Base-by-base conservation (phyloP, 1,284 basidiomycete species). In the Albatrellus sp. region DNA sequence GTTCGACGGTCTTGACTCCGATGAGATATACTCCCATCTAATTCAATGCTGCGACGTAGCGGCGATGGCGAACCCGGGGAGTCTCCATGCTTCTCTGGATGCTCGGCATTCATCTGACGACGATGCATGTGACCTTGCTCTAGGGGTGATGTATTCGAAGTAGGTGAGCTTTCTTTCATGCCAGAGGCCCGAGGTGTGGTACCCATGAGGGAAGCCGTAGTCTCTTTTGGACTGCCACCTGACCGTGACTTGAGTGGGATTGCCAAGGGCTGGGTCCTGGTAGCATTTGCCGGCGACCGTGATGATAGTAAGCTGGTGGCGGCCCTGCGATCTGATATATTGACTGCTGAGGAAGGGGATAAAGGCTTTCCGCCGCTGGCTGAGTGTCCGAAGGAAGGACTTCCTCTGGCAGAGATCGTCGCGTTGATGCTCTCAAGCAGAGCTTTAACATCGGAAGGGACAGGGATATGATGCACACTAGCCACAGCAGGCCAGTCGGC, bases 401-500 rank as follows among this genome's bases (percentile, higher is more conserved):
- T 54, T 43, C 49, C 54, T 46, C 55, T 52, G 33, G 39, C 10
- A 24, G 43, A 36, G 19, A 28, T 29, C 10, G 49, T 46, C 37
- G 53, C 57, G 37, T 58, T 59, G 48, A 82, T 62, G 44, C 64
- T 65, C 46, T 82, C 80, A 41, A 87, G 66, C 34, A 77, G 61
- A 11, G 70, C 63, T 58, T 79, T 82, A 59, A 86, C 71, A 42
- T 84, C 80, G 13, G 68, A 55, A 11, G 83, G 83, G 49, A 86
- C 80, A 40, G 77, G 67, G 42, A 85, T 65, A 46, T 72, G 69
- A 54, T 87, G 79, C 12, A 87, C 73, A 47, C 72, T 66, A 61
- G 74, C 79, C 57, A 89, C 81, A 31, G 81, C 73, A 50, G 67
- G 73, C 85, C 85, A 89, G 60, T 88, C 85, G n/a, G 80, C 80